Base-by-base conservation (phyloP, 768 basidiomycete species). In the Mycena olivaceomarginata region DNA sequence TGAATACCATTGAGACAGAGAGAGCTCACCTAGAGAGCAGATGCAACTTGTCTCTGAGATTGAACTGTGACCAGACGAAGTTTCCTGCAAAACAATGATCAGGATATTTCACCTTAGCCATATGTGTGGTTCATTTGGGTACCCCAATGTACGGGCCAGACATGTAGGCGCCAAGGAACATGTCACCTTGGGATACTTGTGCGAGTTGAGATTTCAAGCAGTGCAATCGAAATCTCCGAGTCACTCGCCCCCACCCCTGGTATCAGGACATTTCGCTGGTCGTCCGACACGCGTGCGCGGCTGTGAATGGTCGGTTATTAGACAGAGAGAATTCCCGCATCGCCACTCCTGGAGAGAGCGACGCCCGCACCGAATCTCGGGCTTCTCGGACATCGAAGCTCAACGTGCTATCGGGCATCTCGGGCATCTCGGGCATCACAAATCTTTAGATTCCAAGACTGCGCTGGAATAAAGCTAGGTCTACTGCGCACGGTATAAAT, bases 181-280 rank as follows among this genome's bases (percentile, higher is more conserved):
- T 56, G 53, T 56, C 53, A 22, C 53, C n/a, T 22, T 56, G 53
- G 53, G 53, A 56, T 56, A 22, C 53, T 56, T 56, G 53, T 56
- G 53, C 53, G 53, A 56, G 53, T 56, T 56, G 53, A 56, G 53
- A 56, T 56, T 56, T 56, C 53, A 56, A 56, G 22, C 53, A 56
- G 53, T 56, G 53, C 53, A 56, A 56, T 56, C 53, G 53, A 56
- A n/a, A 56, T 20, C 53, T 56, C 53, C 53, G 53, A 56, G 53
- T 56, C 53, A 56, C 53, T 56, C 53, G 53, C 22, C 53, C 53
- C 48, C 48, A 51, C 48, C 53, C 53, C 53, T 56, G n/a, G n/a
- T 56, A 56, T n/a, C 53, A 56, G 20, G 53, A 56, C 53, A 56
- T 56, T 56, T 20, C n/a, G 53, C n/a, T 12, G 53, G 53, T 56